A percentile compares a stretch with the other conserved stretches of the same genome.
Evolutionary conservation across 2,329 filamentous ascomycete species (phyloP).

Genomic region (Claviceps fusiformis): DNA sequence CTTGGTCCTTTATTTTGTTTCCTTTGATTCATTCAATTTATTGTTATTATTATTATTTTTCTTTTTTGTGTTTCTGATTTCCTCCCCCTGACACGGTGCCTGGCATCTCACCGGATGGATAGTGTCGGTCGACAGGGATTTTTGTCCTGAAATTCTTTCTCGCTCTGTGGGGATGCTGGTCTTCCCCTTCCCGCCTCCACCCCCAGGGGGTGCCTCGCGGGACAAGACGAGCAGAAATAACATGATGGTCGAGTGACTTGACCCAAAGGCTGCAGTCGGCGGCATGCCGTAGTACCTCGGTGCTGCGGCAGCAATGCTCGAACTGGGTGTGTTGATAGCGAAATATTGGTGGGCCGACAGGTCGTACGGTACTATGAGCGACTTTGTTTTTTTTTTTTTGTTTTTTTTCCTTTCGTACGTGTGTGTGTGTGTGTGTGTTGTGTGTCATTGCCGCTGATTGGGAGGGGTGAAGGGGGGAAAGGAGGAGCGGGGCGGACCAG

Average conservation of each 20-base stretch:
- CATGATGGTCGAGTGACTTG: background rate
- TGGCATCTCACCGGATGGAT: background rate
- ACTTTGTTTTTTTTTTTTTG: conserved; percentile 3
- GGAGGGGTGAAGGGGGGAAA: background rate
- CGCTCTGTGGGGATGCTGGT: background rate
- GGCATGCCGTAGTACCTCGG: conserved; percentile 1
- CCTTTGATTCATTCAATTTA: too few relatives aligned
- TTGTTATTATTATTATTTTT: background rate
- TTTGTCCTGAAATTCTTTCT: background rate
- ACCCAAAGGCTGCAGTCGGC: background rate
- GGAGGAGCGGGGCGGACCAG: background rate
- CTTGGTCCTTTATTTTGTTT: too few relatives aligned
- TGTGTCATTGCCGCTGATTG: background rate
- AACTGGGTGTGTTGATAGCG: background rate
- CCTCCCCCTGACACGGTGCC: background rate
- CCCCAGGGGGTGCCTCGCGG: too few relatives aligned
- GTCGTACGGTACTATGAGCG: conserved; percentile 1
- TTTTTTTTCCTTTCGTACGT: too few relatives aligned
- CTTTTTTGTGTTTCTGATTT: too few relatives aligned
- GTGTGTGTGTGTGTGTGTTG: too few relatives aligned
- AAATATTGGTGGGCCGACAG: background rate
- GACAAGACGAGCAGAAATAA: background rate
- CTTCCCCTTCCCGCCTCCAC: too few relatives aligned
- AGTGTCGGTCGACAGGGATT: background rate
- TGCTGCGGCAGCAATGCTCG: background rate